These are phyloP conservation scores for Polytrichum formosum DNA, from an alignment of 225 moss, liverwort and hornwort species.

Conservation along the genomic window DNA sequence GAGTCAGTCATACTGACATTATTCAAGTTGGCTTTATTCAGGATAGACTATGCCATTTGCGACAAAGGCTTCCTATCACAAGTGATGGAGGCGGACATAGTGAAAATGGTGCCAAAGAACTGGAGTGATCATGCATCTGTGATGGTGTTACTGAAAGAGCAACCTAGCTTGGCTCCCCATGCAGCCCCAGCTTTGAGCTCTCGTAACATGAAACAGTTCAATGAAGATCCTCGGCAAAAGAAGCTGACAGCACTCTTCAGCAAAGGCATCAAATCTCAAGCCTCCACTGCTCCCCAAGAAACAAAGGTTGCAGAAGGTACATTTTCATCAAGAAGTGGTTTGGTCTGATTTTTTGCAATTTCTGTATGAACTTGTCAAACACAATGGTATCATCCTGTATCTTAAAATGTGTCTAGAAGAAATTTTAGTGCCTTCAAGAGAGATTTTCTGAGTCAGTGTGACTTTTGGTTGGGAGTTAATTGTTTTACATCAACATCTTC, in stretches of 20 bases:
- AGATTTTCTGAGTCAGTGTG: too few species aligned
- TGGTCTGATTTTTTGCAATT: neutral
- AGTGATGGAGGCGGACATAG: constrained; percentile 59
- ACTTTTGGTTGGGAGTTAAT: too few species aligned
- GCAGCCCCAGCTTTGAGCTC: constrained; percentile 68
- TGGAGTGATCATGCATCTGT: constrained; percentile 87
- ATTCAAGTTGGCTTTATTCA: constrained; percentile 23
- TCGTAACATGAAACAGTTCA: constrained; percentile 75
- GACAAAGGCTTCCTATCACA: constrained; percentile 64
- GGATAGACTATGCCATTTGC: constrained; percentile 79
- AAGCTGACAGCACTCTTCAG: constrained; percentile 72
- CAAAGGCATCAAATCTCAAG: constrained; percentile 37
- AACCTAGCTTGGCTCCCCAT: constrained; percentile 59
- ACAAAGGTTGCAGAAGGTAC: constrained; percentile 23
- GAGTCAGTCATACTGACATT: too few species aligned
- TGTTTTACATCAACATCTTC: too few species aligned
- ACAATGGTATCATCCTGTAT: neutral
- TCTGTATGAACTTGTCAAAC: neutral
- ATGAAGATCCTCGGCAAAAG: constrained; percentile 73
- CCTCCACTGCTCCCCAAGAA: constrained; percentile 15
- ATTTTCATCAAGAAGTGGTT: constrained; percentile 10
- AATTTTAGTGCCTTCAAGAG: too few species aligned
- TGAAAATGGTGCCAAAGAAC: constrained; percentile 52
- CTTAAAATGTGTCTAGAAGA: constrained; percentile 1
- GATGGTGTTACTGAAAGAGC: constrained; percentile 59